Base-by-base conservation (phyloP, 805 yeast species). In the Zygoascus tannicola region DNA sequence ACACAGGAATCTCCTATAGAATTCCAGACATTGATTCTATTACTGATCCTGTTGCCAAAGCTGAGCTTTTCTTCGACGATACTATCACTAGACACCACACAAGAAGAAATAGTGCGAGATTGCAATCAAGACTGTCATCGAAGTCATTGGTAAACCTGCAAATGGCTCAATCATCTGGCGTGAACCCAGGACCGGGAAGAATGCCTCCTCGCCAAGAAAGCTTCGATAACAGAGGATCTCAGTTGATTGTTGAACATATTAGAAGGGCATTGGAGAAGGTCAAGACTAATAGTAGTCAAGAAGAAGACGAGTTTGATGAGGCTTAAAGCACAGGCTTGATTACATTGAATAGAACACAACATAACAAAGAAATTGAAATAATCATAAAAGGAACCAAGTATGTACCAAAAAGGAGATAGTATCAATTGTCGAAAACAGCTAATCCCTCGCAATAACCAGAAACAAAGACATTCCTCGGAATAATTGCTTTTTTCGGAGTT, bases 1-100 rank as follows among this genome's bases (percentile, higher is more conserved):
- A 88, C 64, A 83, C 84, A 36, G 95, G 95, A 47, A 73, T 78
- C 38, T 73, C 85, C 0, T 77, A 80, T 58, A 23, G 40, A 23
- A 37, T 37, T 23, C 40, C 40, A 12, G 64, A 79, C 49, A 57
- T 71, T 19, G 76, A 79, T n/a, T 55, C 50, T 22, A 54, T 65
- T 2, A 60, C 64, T 20, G 56, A 62, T 37, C 61, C 66, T 5
- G 47, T 52, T 30, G 55, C 58, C 32, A 58, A 63, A 14, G 65
- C 67, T 15, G 60, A 53, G 45, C 54, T 49, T 45, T 64, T 56
- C 53, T 61, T 64, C 46, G 68, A 64, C 41, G 68, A 64, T 37
- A 58, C 50, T 12, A 47, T 48, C n/a, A 20, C 37, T 7, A 38
- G 52, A 20, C 49, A 53, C 38, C 55, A 51, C 32, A 49, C 46